phyloP scores from a whole-genome alignment of 1,284 basidiomycete species.

The Puccinia coronata region DNA sequence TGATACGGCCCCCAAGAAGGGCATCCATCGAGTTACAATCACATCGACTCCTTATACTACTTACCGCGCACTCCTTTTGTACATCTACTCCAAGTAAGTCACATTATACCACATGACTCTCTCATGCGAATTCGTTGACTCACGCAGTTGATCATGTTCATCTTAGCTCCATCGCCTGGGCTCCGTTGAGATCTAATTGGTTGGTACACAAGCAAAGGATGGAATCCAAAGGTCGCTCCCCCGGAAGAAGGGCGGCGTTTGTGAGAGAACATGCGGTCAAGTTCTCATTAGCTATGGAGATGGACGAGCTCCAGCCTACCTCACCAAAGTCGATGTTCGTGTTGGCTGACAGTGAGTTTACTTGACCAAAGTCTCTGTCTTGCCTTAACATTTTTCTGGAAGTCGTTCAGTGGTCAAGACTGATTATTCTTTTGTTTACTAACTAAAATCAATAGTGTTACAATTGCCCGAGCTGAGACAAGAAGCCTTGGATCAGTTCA shows the following conservation, averaged over 20 bases:
- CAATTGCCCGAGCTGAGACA: slow-evolving; percentile 41
- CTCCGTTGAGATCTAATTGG: slow-evolving; percentile 40
- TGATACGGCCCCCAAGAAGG: slow-evolving; percentile 20
- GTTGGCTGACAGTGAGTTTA: slow-evolving; percentile 42
- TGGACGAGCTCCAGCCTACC: slow-evolving; percentile 45
- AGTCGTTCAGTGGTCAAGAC: background rate
- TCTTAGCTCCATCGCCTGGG: slow-evolving; percentile 45
- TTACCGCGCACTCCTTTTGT: slow-evolving; percentile 40
- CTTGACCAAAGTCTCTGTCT: background rate
- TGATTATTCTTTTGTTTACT: background rate
- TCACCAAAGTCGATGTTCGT: slow-evolving; percentile 49
- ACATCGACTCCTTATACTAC: slow-evolving; percentile 47
- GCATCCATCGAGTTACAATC: slow-evolving; percentile 37
- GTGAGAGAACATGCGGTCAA: slow-evolving; percentile 45
- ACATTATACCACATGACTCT: background rate
- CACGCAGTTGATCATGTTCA: background rate
- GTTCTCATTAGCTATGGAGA: slow-evolving; percentile 40
- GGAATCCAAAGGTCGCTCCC: slow-evolving; percentile 38
- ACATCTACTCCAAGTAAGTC: slow-evolving; percentile 48
- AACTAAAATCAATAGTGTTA: slow-evolving; percentile 17
- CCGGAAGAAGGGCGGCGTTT: slow-evolving; percentile 26
- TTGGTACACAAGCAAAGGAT: slow-evolving; percentile 30
- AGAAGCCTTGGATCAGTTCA: slow-evolving; percentile 46
- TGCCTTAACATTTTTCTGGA: background rate
- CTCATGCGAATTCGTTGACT: background rate